Evolutionary conservation across 2,329 filamentous ascomycete species (phyloP), one percentile per base, ranked within the genome.

Genomic region (Colletotrichum nymphaeae): DNA sequence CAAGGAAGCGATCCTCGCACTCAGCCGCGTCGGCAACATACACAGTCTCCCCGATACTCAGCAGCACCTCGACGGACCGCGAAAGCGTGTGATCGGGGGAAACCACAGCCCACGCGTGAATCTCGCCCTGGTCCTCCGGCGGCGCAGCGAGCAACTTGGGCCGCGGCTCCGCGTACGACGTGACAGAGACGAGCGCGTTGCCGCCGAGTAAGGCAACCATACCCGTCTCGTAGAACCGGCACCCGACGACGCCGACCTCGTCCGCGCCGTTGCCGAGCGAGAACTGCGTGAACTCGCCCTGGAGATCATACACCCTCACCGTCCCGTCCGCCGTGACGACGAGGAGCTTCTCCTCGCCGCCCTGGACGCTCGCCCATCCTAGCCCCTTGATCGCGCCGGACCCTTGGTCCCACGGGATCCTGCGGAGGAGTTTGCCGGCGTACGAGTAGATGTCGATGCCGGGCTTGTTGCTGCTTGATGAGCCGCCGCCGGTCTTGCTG

Each of bases 381-480:
- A 99, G 88, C 2, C 94, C 95, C 81, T 93, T 93, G 79, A 99
- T 94, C 3, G 92, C 87, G 55, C 67, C 67, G 58, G 94, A 94
- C 84, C 95, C 94, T 84, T 94, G 93, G 78, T 98, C 96, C 95
- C 96, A 98, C 81, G 93, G 90, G 76, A 98, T 95, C 80, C 91
- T 91, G 78, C 93, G 92, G 75, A 99, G 93, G 71, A 95, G 90
- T 86, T 95, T 97, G 67, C 97, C 97, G 12, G 97, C 93, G 82
- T 93, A 96, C 80, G 94, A 98, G 86, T 98, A 98, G 67, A 99
- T 92, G 81, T 98, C 95, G 84, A 99, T 97, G 78, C 92, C 93
- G 24, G 95, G 92, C 83, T 95, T 97, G 9, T 95, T 97, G 14
- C 37, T 24, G 30, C 9, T 32, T 5, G 66, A 64, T 19, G 91